A percentile compares a stretch with the other conserved stretches of the same genome.
Evolutionary conservation across 2,329 filamentous ascomycete species (phyloP).

Genomic region (Penicillium sp.): DNA sequence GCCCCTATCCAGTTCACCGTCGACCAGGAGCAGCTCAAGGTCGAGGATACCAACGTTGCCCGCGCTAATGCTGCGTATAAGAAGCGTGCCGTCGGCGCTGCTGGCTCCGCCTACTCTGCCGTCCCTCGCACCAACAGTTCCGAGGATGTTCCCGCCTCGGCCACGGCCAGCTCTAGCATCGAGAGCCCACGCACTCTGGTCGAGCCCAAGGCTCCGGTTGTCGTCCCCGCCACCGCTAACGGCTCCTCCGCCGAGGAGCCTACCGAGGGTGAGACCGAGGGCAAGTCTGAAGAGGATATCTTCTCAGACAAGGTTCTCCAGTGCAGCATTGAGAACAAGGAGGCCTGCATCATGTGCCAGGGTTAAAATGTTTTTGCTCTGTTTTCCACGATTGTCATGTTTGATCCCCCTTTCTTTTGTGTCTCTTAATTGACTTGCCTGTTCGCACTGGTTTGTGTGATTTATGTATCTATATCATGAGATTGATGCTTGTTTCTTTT

Average conservation of each 20-base stretch:
- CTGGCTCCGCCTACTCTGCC: slow-evolving; percentile 60
- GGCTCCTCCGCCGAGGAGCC: slow-evolving; percentile 68
- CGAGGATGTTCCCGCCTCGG: slow-evolving; percentile 61
- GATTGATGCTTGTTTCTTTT: slow-evolving; percentile 31
- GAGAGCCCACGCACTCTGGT: slow-evolving; percentile 52
- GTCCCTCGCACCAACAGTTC: slow-evolving; percentile 69
- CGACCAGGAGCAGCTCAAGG: slow-evolving; percentile 90
- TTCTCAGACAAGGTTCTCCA: slow-evolving; percentile 89
- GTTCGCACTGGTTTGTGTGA: slow-evolving; percentile 14
- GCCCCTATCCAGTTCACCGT: slow-evolving; percentile 99
- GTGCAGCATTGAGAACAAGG: slow-evolving; percentile 97
- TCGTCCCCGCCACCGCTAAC: slow-evolving; percentile 60
- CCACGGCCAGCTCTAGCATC: slow-evolving; percentile 11
- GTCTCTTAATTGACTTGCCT: neutral
- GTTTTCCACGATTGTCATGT: slow-evolving; percentile 19
- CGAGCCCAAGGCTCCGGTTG: slow-evolving; percentile 62
- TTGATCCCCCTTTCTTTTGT: slow-evolving; percentile 10
- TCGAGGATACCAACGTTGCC: slow-evolving; percentile 77
- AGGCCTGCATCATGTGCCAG: slow-evolving; percentile 96
- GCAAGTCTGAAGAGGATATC: slow-evolving; percentile 81
- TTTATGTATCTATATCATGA: slow-evolving; percentile 38
- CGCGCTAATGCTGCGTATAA: slow-evolving; percentile 62
- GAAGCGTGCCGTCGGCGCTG: slow-evolving; percentile 67
- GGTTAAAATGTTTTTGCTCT: slow-evolving; percentile 59
- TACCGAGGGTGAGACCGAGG: slow-evolving; percentile 66